Conservation (phyloP, 768 basidiomycete genomes). For the Pleurotus salmoneostramineus region DNA sequence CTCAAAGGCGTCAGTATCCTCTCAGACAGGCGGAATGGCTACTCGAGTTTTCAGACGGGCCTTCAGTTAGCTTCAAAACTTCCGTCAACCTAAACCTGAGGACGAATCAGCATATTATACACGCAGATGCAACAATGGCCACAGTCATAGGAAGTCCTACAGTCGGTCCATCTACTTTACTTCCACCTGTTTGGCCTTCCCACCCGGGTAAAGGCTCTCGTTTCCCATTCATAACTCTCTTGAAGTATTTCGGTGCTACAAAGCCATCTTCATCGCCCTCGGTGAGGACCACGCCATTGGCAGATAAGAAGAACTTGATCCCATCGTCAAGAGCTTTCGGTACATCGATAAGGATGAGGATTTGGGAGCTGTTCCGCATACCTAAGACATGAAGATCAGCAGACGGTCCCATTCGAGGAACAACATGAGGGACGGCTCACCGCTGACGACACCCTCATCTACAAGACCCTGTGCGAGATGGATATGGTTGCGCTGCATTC, state of each 20-base stretch:
- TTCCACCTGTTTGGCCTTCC: slow-evolving; percentile 17
- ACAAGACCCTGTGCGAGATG: slow-evolving; percentile 83
- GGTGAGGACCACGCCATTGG: slow-evolving; percentile 87
- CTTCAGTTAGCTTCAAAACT: neutral
- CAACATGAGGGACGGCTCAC: slow-evolving; percentile 33
- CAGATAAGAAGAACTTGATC: slow-evolving; percentile 71
- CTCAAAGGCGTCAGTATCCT: too few relatives aligned
- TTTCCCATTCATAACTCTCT: slow-evolving; percentile 55
- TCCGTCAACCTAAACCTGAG: neutral
- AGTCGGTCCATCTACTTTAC: neutral
- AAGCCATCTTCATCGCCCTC: slow-evolving; percentile 68
- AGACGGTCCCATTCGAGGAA: neutral
- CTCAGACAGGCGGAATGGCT: neutral
- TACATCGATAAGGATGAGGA: slow-evolving; percentile 82
- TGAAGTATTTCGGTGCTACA: slow-evolving; percentile 62
- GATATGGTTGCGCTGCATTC: slow-evolving; percentile 88
- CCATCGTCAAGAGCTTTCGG: slow-evolving; percentile 65
- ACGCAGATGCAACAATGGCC: neutral
- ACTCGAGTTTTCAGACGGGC: neutral
- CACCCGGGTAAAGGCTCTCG: slow-evolving; percentile 29
- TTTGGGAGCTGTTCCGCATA: slow-evolving; percentile 73
- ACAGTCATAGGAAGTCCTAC: slow-evolving; percentile 1
- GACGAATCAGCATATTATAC: slow-evolving; percentile 1
- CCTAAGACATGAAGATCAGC: slow-evolving; percentile 38
- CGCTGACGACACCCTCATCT: slow-evolving; percentile 68